phyloP scores from a whole-genome alignment of 2,329 filamentous ascomycete genomes.

The Madurella fahalii region DNA sequence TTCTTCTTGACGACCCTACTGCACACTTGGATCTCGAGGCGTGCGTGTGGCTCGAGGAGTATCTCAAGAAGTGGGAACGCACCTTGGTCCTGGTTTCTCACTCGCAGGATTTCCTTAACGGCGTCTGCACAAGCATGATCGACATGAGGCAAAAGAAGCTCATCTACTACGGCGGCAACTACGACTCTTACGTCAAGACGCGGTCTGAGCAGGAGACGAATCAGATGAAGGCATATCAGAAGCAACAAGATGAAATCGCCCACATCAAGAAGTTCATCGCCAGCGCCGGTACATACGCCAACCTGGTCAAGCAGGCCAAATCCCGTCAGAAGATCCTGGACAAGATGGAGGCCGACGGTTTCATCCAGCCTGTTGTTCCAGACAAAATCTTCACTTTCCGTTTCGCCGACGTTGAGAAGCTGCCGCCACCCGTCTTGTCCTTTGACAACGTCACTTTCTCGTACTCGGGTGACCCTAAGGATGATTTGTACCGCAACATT shows the following conservation, averaged over 20 bases:
- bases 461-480: conserved; percentile 83
- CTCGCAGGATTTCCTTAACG: conserved; percentile 98
- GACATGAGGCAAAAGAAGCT: conserved; percentile 91
- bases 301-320: conserved; percentile 97
- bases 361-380: conserved; percentile 83
- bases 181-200: conserved; percentile 97
- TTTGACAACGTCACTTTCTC: conserved; percentile 98
- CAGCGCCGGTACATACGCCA: conserved; percentile 98
- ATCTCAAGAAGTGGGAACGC: conserved; percentile 98
- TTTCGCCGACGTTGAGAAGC: conserved; percentile 97
- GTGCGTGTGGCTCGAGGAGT: conserved; percentile 99
- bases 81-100: conserved; percentile 96
- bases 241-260: conserved; percentile 97
- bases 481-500: conserved; percentile 93
- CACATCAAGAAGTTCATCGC: conserved; percentile 99
- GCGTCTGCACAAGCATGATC: conserved; percentile 97
- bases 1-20: conserved; percentile 96
- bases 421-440: conserved; percentile 93
- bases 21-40: conserved; percentile 99
- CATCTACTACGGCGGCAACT: conserved; percentile 99
- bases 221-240: conserved; percentile 98
- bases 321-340: conserved; percentile 99
- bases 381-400: conserved; percentile 96
- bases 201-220: conserved; percentile 91
- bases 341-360: conserved; percentile 99